phyloP scores from a whole-genome alignment of 768 basidiomycete species.

The Trametes sanguinea region DNA sequence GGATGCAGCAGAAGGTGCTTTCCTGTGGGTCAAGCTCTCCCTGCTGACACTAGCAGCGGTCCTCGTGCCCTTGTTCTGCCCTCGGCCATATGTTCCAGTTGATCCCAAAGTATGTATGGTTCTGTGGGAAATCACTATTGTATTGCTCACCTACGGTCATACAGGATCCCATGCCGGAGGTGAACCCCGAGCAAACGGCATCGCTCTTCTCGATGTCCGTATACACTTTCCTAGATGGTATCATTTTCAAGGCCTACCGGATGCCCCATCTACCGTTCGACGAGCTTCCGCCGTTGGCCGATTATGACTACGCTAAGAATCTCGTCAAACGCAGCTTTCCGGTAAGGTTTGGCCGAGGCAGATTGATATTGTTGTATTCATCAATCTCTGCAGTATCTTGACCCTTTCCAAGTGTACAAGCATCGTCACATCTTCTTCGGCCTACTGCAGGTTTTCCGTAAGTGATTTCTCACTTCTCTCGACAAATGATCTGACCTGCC shows the following conservation, averaged over 20 bases:
- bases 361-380: background rate
- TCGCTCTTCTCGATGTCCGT: conserved; percentile 36
- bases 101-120: conserved; percentile 46
- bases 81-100: conserved; percentile 58
- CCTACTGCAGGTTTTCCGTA: conserved; percentile 27
- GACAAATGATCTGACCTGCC: background rate
- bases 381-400: conserved; percentile 31
- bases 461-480: background rate
- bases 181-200: conserved; percentile 36
- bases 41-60: conserved; percentile 47
- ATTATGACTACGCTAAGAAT: conserved; percentile 43
- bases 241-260: conserved; percentile 47
- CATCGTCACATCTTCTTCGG: conserved; percentile 31
- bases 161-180: conserved; percentile 29
- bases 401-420: conserved; percentile 30
- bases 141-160: background rate
- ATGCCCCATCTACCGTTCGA: conserved; percentile 46
- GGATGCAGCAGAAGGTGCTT: conserved; percentile 49
- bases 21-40: conserved; percentile 57
- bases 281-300: conserved; percentile 49
- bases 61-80: conserved; percentile 55
- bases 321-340: conserved; percentile 37
- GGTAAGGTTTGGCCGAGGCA: conserved; percentile 24
- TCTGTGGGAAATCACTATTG: background rate
- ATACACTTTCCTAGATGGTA: conserved; percentile 57